Conservation (phyloP, 2,329 filamentous ascomycete species). For the Hymenoscyphus fraxineus region DNA sequence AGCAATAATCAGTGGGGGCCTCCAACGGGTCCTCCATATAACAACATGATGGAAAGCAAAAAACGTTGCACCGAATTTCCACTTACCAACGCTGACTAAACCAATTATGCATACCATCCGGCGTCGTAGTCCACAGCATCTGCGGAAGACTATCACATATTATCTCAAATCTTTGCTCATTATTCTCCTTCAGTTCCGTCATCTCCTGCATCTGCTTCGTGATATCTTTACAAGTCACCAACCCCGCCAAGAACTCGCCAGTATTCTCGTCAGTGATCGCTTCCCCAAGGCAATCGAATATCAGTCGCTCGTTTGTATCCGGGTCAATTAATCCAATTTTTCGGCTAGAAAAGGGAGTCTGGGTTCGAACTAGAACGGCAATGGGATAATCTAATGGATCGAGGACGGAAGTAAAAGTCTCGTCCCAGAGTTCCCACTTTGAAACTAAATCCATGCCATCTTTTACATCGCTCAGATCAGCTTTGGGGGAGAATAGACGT, state of each 20-base stretch:
- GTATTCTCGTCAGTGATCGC: conserved; percentile 62
- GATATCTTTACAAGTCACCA: conserved; percentile 69
- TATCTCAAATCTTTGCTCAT: conserved; percentile 69
- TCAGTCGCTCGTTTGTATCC: conserved; percentile 47
- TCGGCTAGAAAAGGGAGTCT: conserved; percentile 54
- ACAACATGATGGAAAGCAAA: neutral
- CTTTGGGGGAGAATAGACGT: conserved; percentile 45
- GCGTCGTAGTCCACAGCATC: conserved; percentile 69
- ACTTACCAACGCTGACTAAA: conserved; percentile 66
- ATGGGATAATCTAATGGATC: conserved; percentile 63
- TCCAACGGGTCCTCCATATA: neutral
- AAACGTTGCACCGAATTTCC: neutral
- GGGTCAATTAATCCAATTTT: conserved; percentile 62
- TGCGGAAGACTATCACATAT: conserved; percentile 73
- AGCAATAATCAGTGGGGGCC: neutral
- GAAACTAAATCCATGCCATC: conserved; percentile 55
- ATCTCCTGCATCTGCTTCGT: conserved; percentile 68
- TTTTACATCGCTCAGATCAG: conserved; percentile 37
- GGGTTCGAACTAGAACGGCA: conserved; percentile 57
- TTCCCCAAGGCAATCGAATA: conserved; percentile 66
- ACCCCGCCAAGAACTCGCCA: conserved; percentile 69
- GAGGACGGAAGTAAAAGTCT: conserved; percentile 60
- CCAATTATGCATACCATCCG: conserved; percentile 66
- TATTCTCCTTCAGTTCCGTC: conserved; percentile 63
- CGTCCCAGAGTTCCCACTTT: conserved; percentile 59